Base-by-base conservation (phyloP, 2,329 filamentous ascomycete species). In the Dothidotthia symphoricarpi region DNA sequence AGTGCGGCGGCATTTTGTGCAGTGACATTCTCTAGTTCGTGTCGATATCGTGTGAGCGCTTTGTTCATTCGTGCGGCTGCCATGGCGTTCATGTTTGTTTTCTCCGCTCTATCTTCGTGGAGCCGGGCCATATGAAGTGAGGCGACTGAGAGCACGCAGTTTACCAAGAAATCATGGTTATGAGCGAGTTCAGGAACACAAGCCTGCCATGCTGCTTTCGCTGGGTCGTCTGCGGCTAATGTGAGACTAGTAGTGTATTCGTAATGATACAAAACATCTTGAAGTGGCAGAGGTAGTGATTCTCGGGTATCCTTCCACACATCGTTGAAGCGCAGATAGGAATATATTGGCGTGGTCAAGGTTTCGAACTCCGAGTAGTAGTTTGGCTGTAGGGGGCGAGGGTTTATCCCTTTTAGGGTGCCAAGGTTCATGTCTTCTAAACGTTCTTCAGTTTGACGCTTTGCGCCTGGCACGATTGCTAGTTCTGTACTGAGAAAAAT, bases 111-210 rank as follows among this genome's bases (percentile, higher is more conserved):
- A 12, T 34, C 32, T 22, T 58, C 52, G 34, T 71, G 63, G 3
- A 70, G 45, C 19, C 67, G 66, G 10, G 65, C 68, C 8, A 74
- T 51, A 39, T 75, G 73, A 16, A 75, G 57, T 2, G 71, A 71
- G 10, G 72, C 65, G 11, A 75, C 53, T 2, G 72, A 69, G 0
- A 75, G 54, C 5, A 75, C 62, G 28, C 68, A 68, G 42, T 74
- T 69, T 7, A 74, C 51, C 6, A 75, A 56, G 31, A 69, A 75
- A 3, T 68, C 57, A 41, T 72, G 67, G 1, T 62, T 57, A 9
- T 67, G 63, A 6, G 71, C 73, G 30, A 72, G 42, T 29, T 65
- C 61, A 10, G 61, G 62, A 7, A 71, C 42, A 32, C 43, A 47
- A 9, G 48, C 35, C 13, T 59, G 57, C 62, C 62, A 66, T 9